Evolutionary conservation across 805 yeast species (phyloP).

Genomic region (Kuraishia hungarica): DNA sequence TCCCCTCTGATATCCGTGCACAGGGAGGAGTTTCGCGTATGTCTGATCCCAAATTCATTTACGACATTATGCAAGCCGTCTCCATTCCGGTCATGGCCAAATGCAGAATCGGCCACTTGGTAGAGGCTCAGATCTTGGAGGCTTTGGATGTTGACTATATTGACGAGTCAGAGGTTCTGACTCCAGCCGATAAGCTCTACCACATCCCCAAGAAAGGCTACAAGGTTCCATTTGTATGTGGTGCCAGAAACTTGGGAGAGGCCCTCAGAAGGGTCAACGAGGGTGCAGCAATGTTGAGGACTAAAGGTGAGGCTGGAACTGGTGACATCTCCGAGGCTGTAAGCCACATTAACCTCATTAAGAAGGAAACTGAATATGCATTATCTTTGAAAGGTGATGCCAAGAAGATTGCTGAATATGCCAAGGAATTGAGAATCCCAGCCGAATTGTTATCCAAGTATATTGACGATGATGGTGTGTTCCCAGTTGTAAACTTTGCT

Average conservation of each 20-base stretch:
- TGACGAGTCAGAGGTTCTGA: conserved; percentile 78
- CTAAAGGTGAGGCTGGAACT: conserved; percentile 87
- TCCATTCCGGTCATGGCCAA: conserved; percentile 80
- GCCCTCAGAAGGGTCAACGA: conserved; percentile 71
- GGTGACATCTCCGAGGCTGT: conserved; percentile 84
- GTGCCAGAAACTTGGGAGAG: conserved; percentile 75
- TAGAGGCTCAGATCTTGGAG: conserved; percentile 73
- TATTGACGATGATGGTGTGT: conserved; percentile 44
- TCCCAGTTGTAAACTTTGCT: conserved; percentile 80
- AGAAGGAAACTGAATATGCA: conserved; percentile 42
- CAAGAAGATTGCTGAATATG: conserved; percentile 38
- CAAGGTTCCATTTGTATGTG: conserved; percentile 77
- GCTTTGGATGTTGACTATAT: conserved; percentile 69
- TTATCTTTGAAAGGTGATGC: conserved; percentile 25
- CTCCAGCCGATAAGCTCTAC: conserved; percentile 65
- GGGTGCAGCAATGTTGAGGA: conserved; percentile 83
- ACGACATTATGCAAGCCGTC: conserved; percentile 62
- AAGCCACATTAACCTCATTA: conserved; percentile 58
- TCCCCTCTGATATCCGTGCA: conserved; percentile 80
- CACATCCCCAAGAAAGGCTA: conserved; percentile 56
- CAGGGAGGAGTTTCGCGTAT: conserved; percentile 79
- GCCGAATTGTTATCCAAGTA: conserved; percentile 39
- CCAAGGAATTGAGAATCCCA: conserved; percentile 54
- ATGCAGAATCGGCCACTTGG: conserved; percentile 75
- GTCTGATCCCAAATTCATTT: conserved; percentile 79